Conservation (phyloP, 2,329 filamentous ascomycete species). For the Pseudogymnoascus pannorum region DNA sequence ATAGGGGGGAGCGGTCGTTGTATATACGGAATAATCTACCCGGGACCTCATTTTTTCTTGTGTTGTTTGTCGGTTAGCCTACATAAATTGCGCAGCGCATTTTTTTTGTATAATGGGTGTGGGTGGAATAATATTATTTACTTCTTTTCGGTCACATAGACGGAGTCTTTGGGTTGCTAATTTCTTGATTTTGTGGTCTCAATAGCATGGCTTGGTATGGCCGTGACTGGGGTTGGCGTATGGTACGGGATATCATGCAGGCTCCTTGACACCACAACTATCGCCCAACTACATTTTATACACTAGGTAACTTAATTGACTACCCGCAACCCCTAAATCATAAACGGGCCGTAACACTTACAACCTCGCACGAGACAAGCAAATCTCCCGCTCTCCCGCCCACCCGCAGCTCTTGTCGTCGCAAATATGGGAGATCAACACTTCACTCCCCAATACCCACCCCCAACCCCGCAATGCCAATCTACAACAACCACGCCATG, state of each 20-base stretch:
- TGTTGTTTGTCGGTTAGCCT: neutral
- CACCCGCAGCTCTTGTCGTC: neutral
- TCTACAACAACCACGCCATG: neutral
- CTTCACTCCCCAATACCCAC: neutral
- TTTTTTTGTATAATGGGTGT: constrained; percentile 5
- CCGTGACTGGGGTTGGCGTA: neutral
- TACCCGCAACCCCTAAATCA: neutral
- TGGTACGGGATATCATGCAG: neutral
- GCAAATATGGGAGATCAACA: neutral
- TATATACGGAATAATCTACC: neutral
- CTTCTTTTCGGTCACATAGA: neutral
- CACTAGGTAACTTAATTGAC: neutral
- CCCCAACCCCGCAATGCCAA: neutral
- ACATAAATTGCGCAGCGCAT: constrained; percentile 3
- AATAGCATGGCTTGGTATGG: neutral
- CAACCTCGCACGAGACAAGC: neutral
- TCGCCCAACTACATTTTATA: neutral
- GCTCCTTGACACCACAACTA: neutral
- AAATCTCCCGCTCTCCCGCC: neutral
- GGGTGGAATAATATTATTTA: neutral
- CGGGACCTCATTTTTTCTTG: constrained; percentile 1
- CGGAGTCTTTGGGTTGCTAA: neutral
- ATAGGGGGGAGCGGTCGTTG: neutral
- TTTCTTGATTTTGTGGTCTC: neutral
- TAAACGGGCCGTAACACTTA: too few species aligned